Percentiles rank a stretch among this genome's conserved stretches.
These are phyloP conservation scores for Neofusicoccum laricinum DNA, from an alignment of 2,329 filamentous ascomycete species.

Conservation along the genomic window DNA sequence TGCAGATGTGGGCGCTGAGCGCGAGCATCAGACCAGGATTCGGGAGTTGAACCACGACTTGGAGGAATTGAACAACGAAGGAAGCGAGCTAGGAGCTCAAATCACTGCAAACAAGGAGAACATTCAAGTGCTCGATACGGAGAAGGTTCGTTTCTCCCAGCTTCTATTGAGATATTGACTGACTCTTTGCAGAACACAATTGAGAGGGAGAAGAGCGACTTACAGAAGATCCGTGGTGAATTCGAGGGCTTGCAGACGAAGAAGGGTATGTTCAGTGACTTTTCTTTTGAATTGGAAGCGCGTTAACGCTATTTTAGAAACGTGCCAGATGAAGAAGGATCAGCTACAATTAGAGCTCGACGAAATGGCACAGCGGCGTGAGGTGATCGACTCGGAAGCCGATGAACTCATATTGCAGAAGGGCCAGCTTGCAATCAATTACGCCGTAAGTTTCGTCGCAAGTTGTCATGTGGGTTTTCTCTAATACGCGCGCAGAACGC, in stretches of 20 bases:
- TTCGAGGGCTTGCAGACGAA: constrained; percentile 68
- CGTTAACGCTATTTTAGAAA: background rate
- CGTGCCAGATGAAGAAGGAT: constrained; percentile 15
- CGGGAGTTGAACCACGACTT: constrained; percentile 40
- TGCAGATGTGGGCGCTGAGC: constrained; percentile 64
- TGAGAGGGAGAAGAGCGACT: constrained; percentile 60
- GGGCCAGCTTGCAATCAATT: constrained; percentile 43
- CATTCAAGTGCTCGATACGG: constrained; percentile 22
- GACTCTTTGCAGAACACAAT: constrained; percentile 30
- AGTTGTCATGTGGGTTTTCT: background rate
- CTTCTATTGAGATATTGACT: background rate
- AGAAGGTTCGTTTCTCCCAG: constrained; percentile 23
- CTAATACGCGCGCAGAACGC: constrained; percentile 44
- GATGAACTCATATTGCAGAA: constrained; percentile 30
- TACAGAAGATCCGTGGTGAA: constrained; percentile 64
- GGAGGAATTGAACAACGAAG: constrained; percentile 38
- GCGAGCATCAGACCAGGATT: constrained; percentile 56
- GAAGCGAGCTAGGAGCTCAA: constrained; percentile 39
- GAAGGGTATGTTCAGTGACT: constrained; percentile 56
- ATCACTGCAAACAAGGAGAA: constrained; percentile 25
- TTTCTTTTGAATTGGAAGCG: background rate
- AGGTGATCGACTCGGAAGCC: constrained; percentile 14
- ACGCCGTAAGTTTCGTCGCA: constrained; percentile 45
- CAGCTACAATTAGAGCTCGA: constrained; percentile 14
- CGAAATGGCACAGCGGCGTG: background rate